These are phyloP conservation scores for Chrysochromulina tobinii DNA, from an alignment of 78 protist species.

Conservation along the genomic window DNA sequence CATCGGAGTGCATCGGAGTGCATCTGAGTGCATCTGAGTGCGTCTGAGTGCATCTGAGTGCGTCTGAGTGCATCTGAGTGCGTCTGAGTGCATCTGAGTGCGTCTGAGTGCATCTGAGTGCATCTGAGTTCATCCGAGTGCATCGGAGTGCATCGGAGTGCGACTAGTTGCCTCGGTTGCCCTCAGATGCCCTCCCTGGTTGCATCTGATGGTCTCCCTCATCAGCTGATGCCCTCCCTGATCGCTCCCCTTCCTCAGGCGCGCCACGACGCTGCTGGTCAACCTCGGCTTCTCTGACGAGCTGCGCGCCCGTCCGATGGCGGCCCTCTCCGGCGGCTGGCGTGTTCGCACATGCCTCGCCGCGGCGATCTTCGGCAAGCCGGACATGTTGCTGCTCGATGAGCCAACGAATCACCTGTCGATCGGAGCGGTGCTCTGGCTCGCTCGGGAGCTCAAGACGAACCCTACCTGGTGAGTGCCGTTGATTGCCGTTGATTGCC, in stretches of 20 bases:
- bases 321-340: constrained; percentile 25
- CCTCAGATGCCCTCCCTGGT: too few relatives aligned
- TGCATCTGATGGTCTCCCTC: too few relatives aligned
- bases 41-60: too few relatives aligned
- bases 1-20: too few relatives aligned
- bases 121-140: too few relatives aligned
- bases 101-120: too few relatives aligned
- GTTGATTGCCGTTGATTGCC: constrained; percentile 71
- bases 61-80: too few relatives aligned
- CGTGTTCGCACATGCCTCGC: constrained; percentile 79
- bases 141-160: too few relatives aligned
- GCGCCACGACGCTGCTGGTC: constrained; percentile 50
- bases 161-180: too few relatives aligned
- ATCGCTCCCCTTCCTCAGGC: neutral
- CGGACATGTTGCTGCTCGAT: constrained; percentile 90
- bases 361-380: constrained; percentile 86
- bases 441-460: constrained; percentile 1
- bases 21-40: too few relatives aligned
- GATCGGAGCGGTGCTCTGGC: constrained; percentile 32
- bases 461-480: constrained; percentile 9
- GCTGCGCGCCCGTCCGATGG: constrained; percentile 50
- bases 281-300: constrained; percentile 85
- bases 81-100: too few relatives aligned
- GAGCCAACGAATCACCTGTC: constrained; percentile 47
- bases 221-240: too few relatives aligned